These are phyloP conservation scores for Puya raimondii DNA, from an alignment of 176 grass and related monocot species.

Conservation along the genomic window DNA sequence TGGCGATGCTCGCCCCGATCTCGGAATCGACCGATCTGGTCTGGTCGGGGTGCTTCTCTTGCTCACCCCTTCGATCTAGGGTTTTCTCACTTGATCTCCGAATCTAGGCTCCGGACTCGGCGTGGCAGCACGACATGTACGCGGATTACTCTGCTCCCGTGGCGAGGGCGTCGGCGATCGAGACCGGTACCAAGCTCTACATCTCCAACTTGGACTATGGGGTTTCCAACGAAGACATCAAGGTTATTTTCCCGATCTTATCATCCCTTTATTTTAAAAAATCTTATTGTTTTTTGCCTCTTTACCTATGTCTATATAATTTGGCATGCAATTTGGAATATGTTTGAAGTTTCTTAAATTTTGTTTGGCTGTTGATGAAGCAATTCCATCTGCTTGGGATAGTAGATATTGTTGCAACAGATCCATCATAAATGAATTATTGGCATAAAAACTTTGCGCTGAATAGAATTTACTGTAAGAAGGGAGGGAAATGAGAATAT, in stretches of 20 bases:
- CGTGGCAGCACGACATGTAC: constrained; percentile 92
- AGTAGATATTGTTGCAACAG: too few species aligned
- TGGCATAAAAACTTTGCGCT: too few species aligned
- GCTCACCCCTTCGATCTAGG: constrained; percentile 24
- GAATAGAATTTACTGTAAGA: too few species aligned
- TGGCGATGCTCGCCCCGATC: neutral
- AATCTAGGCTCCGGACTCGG: constrained; percentile 84
- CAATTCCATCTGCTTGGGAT: too few species aligned
- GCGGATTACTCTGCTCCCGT: constrained; percentile 24
- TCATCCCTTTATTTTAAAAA: neutral
- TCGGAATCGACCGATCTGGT: neutral
- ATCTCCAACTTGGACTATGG: constrained; percentile 94
- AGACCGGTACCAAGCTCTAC: constrained; percentile 83
- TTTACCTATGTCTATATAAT: neutral
- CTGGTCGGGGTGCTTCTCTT: constrained; percentile 10
- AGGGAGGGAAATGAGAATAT: too few species aligned
- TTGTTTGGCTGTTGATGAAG: too few species aligned
- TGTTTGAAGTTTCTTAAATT: too few species aligned
- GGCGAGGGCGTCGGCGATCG: constrained; percentile 62
- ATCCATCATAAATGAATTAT: too few species aligned
- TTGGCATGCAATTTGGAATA: too few species aligned
- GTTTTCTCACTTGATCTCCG: constrained; percentile 83
- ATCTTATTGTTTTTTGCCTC: neutral
- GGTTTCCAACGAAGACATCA: constrained; percentile 90
- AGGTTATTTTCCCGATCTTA: constrained; percentile 29